Percentiles rank a stretch among this genome's conserved stretches.
Evolutionary conservation across 2,329 filamentous ascomycete genomes (phyloP).

Genomic region (Aureobasidium leucospermi): DNA sequence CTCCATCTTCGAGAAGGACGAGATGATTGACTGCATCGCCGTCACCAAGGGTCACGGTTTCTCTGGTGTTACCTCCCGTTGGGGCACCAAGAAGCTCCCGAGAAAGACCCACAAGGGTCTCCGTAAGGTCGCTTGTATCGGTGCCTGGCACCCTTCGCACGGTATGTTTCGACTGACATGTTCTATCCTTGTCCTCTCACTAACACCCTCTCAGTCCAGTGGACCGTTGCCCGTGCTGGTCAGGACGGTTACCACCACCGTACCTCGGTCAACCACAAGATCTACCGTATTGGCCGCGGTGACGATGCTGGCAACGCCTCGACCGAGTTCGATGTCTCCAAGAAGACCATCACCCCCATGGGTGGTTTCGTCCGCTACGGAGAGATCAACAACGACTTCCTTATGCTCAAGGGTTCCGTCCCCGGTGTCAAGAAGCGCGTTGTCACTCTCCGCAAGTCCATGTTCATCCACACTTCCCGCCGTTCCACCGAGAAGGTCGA

Average conservation of each 20-base stretch:
- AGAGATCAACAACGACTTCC: slow-evolving; percentile 98
- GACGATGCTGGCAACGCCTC: slow-evolving; percentile 85
- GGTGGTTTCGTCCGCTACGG: slow-evolving; percentile 99
- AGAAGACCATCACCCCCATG: slow-evolving; percentile 98
- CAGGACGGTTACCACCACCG: slow-evolving; percentile 99
- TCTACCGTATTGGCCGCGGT: slow-evolving; percentile 97
- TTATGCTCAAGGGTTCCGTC: slow-evolving; percentile 95
- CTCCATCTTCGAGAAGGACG: slow-evolving; percentile 96
- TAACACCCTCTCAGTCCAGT: slow-evolving; percentile 56
- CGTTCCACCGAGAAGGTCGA: slow-evolving; percentile 98
- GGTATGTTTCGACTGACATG: slow-evolving; percentile 28
- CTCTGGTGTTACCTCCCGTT: slow-evolving; percentile 93
- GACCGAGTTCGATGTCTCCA: slow-evolving; percentile 92
- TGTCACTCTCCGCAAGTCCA: slow-evolving; percentile 97
- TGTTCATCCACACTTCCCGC: slow-evolving; percentile 94
- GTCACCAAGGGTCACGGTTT: slow-evolving; percentile 99
- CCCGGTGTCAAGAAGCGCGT: slow-evolving; percentile 99
- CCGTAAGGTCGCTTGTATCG: slow-evolving; percentile 99
- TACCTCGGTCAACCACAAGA: slow-evolving; percentile 99
- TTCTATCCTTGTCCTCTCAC: not conserved
- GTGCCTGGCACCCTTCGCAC: slow-evolving; percentile 99
- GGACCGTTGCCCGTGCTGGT: slow-evolving; percentile 99
- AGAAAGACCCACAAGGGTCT: slow-evolving; percentile 99
- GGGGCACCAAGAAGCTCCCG: slow-evolving; percentile 99
- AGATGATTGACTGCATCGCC: slow-evolving; percentile 98